A percentile compares a stretch with the other conserved stretches of the same genome.
Evolutionary conservation across 345 rosid genomes (phyloP).

Genomic region (Eucalyptus erythrocorys): DNA sequence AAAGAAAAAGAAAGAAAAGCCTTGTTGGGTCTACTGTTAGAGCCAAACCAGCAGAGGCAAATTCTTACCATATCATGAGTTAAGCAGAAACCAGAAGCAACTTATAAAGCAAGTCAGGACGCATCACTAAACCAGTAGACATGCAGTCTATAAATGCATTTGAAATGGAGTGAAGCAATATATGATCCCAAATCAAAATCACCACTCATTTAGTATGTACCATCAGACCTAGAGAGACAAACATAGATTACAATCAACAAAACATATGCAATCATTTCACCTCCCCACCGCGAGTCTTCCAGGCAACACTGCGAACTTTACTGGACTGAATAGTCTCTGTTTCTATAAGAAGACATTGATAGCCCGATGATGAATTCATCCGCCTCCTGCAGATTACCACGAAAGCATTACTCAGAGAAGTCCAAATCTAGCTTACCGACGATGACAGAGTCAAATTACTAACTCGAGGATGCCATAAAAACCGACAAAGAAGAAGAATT

Average conservation of each 20-base stretch:
- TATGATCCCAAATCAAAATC: not conserved
- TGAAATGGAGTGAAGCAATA: not conserved
- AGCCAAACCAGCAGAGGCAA: not conserved
- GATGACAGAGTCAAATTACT: fast-evolving
- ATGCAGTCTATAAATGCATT: not conserved
- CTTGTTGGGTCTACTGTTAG: not conserved
- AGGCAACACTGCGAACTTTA: slow-evolving; percentile 60
- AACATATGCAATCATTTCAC: slow-evolving; percentile 2
- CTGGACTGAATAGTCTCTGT: slow-evolving; percentile 66
- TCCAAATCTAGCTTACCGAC: not conserved
- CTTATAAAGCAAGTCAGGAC: not conserved
- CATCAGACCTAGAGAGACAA: not conserved
- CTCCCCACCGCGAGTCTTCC: slow-evolving; percentile 74
- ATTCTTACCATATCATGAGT: not conserved
- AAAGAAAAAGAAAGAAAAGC: not conserved
- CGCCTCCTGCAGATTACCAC: slow-evolving; percentile 31
- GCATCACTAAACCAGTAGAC: not conserved
- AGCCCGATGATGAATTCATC: slow-evolving; percentile 79
- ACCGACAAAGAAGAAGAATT: not conserved
- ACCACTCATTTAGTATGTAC: not conserved
- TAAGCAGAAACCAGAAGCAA: not conserved
- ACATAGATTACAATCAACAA: not conserved
- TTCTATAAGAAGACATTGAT: slow-evolving; percentile 60
- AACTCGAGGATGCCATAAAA: not conserved
- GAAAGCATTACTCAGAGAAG: not conserved